A percentile compares a stretch with the other conserved stretches of the same genome.
Conservation (phyloP, 495 filamentous ascomycete genomes). For the Copromyces sp. region DNA sequence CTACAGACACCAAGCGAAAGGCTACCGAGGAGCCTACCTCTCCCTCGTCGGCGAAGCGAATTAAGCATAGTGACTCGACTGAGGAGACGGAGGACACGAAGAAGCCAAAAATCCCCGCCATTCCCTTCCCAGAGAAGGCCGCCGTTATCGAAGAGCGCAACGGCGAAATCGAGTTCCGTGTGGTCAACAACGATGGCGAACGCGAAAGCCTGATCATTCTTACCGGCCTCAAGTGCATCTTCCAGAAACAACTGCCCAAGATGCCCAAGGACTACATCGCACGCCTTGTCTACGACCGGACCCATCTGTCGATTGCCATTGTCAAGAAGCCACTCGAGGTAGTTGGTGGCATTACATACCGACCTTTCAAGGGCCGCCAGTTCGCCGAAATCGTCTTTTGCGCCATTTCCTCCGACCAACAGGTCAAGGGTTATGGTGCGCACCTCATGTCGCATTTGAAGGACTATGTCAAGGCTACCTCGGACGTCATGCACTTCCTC, state of each 20-base stretch:
- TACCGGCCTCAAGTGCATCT: slow-evolving; percentile 93
- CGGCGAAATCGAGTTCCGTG: slow-evolving; percentile 93
- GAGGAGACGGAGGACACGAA: slow-evolving; percentile 33
- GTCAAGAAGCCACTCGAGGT: slow-evolving; percentile 94
- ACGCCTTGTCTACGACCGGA: slow-evolving; percentile 90
- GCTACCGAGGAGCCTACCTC: slow-evolving; percentile 60
- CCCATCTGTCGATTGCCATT: slow-evolving; percentile 92
- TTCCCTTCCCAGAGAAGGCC: slow-evolving; percentile 82
- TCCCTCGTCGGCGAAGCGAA: slow-evolving; percentile 51
- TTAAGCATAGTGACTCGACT: slow-evolving; percentile 47
- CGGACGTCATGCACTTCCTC: slow-evolving; percentile 94
- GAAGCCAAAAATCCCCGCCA: slow-evolving; percentile 43
- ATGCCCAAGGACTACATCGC: slow-evolving; percentile 99
- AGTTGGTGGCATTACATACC: slow-evolving; percentile 93
- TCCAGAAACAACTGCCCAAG: slow-evolving; percentile 96
- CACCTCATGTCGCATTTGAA: slow-evolving; percentile 98
- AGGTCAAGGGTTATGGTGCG: slow-evolving; percentile 96
- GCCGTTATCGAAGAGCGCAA: slow-evolving; percentile 90
- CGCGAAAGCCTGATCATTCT: slow-evolving; percentile 88
- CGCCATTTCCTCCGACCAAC: slow-evolving; percentile 93
- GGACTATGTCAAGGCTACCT: slow-evolving; percentile 96
- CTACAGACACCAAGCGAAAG: slow-evolving; percentile 62
- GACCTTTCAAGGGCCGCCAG: slow-evolving; percentile 83
- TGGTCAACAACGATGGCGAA: slow-evolving; percentile 91
- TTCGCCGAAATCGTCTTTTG: slow-evolving; percentile 99